Base-by-base conservation (phyloP, 306 rosid species). In the Quercus glauca region DNA sequence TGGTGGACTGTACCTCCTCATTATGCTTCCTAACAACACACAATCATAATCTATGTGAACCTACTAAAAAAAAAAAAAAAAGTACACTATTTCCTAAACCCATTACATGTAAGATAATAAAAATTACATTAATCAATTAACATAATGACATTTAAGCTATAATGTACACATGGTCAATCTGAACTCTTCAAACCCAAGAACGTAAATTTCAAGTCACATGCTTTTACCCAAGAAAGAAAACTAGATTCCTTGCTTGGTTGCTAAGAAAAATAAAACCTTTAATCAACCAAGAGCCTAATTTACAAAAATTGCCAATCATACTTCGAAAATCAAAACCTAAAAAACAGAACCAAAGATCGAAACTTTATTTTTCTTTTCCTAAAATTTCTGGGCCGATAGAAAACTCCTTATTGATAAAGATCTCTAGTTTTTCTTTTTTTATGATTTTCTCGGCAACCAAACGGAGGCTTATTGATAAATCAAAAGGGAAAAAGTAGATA, bases 1-100 rank as follows among this genome's bases (percentile, higher is more conserved):
- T 65, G 84, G 90, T n/a, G 99, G 99, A 78, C 99, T 93, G 88
- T 88, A 86, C 86, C 99, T 89, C 85, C 98, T 84, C 99, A 96
- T 86, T 56, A 55, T 49, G 41, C 76, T 26, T 14, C 81, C 77
- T 78, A 31, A 58, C 58, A 37, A 29, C 13, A 23, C 73, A 23
- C 69, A 55, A 41, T 25, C 43, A 75, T 49, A 31, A 31, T 1
- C 45, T 10, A 65, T 29, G 21, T 31, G 71, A 65, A 37, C 43
- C 71, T 29, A 65, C 31, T 17, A 65, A 6, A 17, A 70, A 43
- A 74, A 21, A 18, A 5, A 49, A 55, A 51, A 31, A 20, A 65
- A 78, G 11, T 1, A 8, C 0, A 0, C 45, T 41, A 41, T 41
- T 41, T 37, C 41, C 52, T 18, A 9, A 64, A 28, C 43, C 23